These are phyloP conservation scores for Inonotus hispidus DNA, from an alignment of 1,284 basidiomycete genomes.

Conservation along the genomic window DNA sequence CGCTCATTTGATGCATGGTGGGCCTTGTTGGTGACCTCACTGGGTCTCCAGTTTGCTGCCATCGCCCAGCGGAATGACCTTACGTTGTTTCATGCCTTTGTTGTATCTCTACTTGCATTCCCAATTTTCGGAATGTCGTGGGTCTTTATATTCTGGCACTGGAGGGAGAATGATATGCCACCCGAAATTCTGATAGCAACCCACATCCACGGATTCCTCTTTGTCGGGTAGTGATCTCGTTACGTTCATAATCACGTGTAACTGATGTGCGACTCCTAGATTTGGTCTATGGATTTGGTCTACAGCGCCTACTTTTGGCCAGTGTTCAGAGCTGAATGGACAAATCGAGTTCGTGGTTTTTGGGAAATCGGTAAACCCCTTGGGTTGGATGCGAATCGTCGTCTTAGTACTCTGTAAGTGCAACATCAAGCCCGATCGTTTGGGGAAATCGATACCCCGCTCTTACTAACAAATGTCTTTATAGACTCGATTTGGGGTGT, in stretches of 20 bases:
- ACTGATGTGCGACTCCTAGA: not conserved
- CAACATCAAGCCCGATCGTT: not conserved
- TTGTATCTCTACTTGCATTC: constrained; percentile 16
- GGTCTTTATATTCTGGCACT: constrained; percentile 17
- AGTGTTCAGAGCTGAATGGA: constrained; percentile 13
- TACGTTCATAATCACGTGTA: not conserved
- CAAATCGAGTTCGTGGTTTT: constrained; percentile 12
- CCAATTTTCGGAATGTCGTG: constrained; percentile 18
- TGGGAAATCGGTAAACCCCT: constrained; percentile 13
- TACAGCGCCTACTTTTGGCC: constrained; percentile 12
- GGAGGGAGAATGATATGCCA: constrained; percentile 14
- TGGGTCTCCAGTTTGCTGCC: constrained; percentile 17
- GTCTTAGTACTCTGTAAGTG: constrained; percentile 14
- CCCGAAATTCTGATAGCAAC: constrained; percentile 15
- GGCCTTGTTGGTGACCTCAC: constrained; percentile 17
- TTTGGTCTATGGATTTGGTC: constrained; percentile 19
- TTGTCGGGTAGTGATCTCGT: constrained; percentile 9
- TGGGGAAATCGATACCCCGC: not conserved
- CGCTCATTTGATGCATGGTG: constrained; percentile 19
- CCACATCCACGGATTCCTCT: constrained; percentile 17
- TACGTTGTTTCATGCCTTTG: constrained; percentile 14
- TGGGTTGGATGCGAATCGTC: constrained; percentile 14
- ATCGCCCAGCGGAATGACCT: constrained; percentile 13
- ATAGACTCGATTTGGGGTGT: constrained; percentile 14
- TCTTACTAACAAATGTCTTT: not conserved